These are phyloP conservation scores for Hypericum perforatum DNA, from an alignment of 345 rosid species.

Conservation along the genomic window DNA sequence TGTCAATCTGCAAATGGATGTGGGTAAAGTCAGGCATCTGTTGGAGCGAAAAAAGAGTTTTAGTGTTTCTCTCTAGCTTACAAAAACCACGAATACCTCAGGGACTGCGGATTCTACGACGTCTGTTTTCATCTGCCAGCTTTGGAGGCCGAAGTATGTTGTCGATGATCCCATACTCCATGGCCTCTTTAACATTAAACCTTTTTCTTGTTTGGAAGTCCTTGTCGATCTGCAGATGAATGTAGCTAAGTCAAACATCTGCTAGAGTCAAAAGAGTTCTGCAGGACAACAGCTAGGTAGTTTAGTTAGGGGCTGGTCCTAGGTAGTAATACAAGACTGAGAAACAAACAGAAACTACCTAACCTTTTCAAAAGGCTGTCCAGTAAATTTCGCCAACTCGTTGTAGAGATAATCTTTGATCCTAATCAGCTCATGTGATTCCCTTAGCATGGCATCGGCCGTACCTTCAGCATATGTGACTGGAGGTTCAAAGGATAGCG, in stretches of 20 bases:
- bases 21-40: no score
- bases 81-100: no score
- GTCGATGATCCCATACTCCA: slow-evolving; percentile 76
- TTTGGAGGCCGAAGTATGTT: slow-evolving; percentile 55
- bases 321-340: background rate
- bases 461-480: slow-evolving; percentile 4
- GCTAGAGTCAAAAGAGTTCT: background rate
- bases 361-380: slow-evolving; percentile 75
- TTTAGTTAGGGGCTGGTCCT: background rate
- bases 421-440: slow-evolving; percentile 75
- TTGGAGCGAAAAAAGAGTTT: no score
- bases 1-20: no score
- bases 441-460: slow-evolving; percentile 76
- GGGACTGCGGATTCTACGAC: no score
- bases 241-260: background rate
- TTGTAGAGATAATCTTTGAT: slow-evolving; percentile 62
- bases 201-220: slow-evolving; percentile 61
- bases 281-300: background rate
- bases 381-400: slow-evolving; percentile 69
- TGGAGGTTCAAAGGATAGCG: slow-evolving; percentile 8
- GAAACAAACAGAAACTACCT: slow-evolving; percentile 11
- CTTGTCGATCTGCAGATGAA: slow-evolving; percentile 37
- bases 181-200: slow-evolving; percentile 61
- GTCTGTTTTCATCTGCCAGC: slow-evolving; percentile 30
- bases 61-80: no score